A percentile compares a stretch with the other conserved stretches of the same genome.
phyloP scores from a whole-genome alignment of 1,284 basidiomycete species.

The Gomphus sp. region DNA sequence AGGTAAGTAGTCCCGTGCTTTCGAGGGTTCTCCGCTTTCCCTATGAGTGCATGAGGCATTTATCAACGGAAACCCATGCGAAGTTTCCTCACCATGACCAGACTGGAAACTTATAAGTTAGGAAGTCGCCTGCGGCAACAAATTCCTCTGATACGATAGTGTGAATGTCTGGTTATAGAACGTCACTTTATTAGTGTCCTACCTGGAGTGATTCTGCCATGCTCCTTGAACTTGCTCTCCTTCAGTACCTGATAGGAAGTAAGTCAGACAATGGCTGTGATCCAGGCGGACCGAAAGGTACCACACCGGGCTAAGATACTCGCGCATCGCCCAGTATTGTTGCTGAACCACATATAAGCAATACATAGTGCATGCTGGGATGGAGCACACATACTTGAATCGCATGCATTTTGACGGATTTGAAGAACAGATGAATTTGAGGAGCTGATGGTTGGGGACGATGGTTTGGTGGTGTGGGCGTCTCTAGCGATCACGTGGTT shows the following conservation, averaged over 20 bases:
- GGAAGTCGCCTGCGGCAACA: slow-evolving; percentile 89
- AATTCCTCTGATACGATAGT: slow-evolving; percentile 69
- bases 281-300: neutral
- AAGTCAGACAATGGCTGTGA: slow-evolving; percentile 17
- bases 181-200: slow-evolving; percentile 11
- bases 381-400: slow-evolving; percentile 42
- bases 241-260: slow-evolving; percentile 66
- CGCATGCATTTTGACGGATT: slow-evolving; percentile 45
- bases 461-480: slow-evolving; percentile 16
- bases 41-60: slow-evolving; percentile 29
- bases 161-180: slow-evolving; percentile 15
- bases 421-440: slow-evolving; percentile 11
- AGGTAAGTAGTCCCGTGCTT: slow-evolving; percentile 87
- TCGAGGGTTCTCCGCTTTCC: slow-evolving; percentile 83
- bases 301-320: slow-evolving; percentile 89
- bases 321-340: slow-evolving; percentile 93
- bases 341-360: slow-evolving; percentile 33
- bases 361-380: neutral
- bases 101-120: slow-evolving; percentile 92
- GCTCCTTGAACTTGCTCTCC: slow-evolving; percentile 99
- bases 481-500: neutral
- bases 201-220: slow-evolving; percentile 95
- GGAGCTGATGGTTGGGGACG: slow-evolving; percentile 13
- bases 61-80: slow-evolving; percentile 2
- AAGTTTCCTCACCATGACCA: slow-evolving; percentile 80